These are phyloP conservation scores for Epichloe elymi DNA, from an alignment of 2,329 filamentous ascomycete genomes.

Conservation along the genomic window DNA sequence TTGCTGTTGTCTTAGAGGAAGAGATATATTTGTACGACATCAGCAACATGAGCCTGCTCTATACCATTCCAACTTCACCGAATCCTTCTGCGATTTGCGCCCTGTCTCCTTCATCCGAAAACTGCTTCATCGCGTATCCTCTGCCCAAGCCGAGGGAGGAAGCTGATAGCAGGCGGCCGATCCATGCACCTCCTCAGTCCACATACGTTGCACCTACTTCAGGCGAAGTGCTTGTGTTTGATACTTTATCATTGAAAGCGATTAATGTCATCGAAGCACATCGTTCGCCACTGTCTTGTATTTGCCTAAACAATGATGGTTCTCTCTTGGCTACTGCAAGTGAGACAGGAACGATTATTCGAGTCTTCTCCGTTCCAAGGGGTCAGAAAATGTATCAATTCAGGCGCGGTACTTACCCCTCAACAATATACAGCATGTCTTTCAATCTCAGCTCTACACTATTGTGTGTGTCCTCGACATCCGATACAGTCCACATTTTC, in stretches of 20 bases:
- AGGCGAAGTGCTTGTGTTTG: conserved; percentile 86
- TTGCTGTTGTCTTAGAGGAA: conserved; percentile 88
- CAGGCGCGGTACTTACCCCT: conserved; percentile 85
- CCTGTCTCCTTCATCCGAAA: conserved; percentile 84
- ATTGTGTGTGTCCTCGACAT: conserved; percentile 88
- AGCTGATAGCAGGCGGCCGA: conserved; percentile 44
- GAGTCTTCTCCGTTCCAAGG: conserved; percentile 83
- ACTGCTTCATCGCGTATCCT: conserved; percentile 91
- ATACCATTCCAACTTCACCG: conserved; percentile 85
- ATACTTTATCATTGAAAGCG: conserved; percentile 77
- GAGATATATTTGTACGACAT: conserved; percentile 98
- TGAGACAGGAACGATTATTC: conserved; percentile 93
- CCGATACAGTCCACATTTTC: conserved; percentile 95
- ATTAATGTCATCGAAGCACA: conserved; percentile 95
- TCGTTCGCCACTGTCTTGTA: conserved; percentile 77
- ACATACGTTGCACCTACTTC: conserved; percentile 73
- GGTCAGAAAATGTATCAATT: conserved; percentile 95
- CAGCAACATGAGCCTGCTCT: conserved; percentile 90
- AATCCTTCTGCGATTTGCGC: conserved; percentile 88
- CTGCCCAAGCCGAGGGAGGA: conserved; percentile 62
- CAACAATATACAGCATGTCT: conserved; percentile 95
- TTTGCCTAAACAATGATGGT: conserved; percentile 85
- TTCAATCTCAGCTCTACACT: conserved; percentile 92
- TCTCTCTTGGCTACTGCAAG: conserved; percentile 87
- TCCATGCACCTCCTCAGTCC: conserved; percentile 72